Evolutionary conservation across 106 monocot species (phyloP), one percentile per base, ranked within the genome.

Genomic region (Phalaenopsis equestris): DNA sequence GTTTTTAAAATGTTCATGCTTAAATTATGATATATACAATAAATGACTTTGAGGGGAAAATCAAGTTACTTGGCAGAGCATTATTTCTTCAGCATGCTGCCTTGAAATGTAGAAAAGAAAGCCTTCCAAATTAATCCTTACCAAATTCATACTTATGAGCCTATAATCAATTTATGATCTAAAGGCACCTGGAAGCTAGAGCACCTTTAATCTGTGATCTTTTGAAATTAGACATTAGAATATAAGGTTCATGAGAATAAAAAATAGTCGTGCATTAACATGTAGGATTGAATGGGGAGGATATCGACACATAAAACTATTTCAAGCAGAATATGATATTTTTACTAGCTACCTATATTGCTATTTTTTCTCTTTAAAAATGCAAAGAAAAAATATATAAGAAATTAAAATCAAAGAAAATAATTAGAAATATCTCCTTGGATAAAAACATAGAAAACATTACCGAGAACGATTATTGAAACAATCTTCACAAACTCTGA

Each of bases 401-500:
- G 38, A 45, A 72, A 72, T 80, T 48, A 73, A 24, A 80, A 72
- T 55, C 4, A 48, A 80, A 49, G 16, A 52, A 52, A 30, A 68
- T 18, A 38, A 72, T 16, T 49, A 55, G 17, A 37, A 73, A 72
- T 17, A 15, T 14, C 12, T 70, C 14, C 70, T 70, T 36, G 67
- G 67, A 43, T 37, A 80, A 72, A 55, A 38, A 16, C 24, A 21
- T n/a, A 81, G 16, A 12, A 77, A 80, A 47, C 6, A 73, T 77
- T 89, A 98, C 97, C 94, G 52, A 76, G 94, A 89, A 57, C 85
- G 78, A 79, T 91, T 87, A 89, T 92, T 94, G 80, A 86, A 94
- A 85, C 97, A 98, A 81, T 98, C 92, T 82, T 80, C 84, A 80
- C 97, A 98, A 4, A 94, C 97, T 83, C 97, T 89, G 82, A 88